Base-by-base conservation (phyloP, 257 asterid genomes). In the Penstemon davidsonii region DNA sequence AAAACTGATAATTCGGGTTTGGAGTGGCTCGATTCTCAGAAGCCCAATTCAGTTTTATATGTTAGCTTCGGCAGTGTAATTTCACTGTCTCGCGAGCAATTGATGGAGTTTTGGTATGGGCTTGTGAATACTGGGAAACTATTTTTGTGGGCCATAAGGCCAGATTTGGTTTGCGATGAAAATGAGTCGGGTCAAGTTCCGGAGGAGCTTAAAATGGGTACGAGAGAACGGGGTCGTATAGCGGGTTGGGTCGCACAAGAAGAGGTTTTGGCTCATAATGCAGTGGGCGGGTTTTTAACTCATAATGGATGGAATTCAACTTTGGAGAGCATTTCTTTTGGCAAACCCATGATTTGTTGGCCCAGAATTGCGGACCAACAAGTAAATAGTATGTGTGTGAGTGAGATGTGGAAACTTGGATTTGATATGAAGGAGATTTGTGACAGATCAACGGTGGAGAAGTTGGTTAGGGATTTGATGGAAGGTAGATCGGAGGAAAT, bases 281-380 rank as follows among this genome's bases (percentile, higher is more conserved):
- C 82, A 0, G 65, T 78, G 4, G 80, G 82, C 7, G 82, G 80
- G 39, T 82, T 82, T 62, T 55, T 82, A 11, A 78, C 84, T 9
- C 84, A 82, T 49, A 52, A 82, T 51, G 86, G 86, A 12, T 82
- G 84, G 84, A 82, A 82, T 60, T 81, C 86, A 47, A 66, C 74
- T 8, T 33, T 81, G 63, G 86, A 81, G 46, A 66, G 86, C 38
- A 75, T 81, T 56, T 55, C 44, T n/a, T 62, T 55, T 7, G 86
- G 83, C 3, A 67, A 70, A 74, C 81, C 86, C 7, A 78, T 81
- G 86, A 69, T 81, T 39, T 75, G 81, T 57, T 68, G 81, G 76
- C 80, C 86, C 42, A 18, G 6, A 47, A 7, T 67, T 5, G 59
- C 69, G 25, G 86, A 82, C 6, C 84, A 82, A 13, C 81, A 59